A percentile compares a stretch with the other conserved stretches of the same genome.
Evolutionary conservation across 192 early-diverging fungal genomes (phyloP).

Genomic region (Backusella morwellensis): DNA sequence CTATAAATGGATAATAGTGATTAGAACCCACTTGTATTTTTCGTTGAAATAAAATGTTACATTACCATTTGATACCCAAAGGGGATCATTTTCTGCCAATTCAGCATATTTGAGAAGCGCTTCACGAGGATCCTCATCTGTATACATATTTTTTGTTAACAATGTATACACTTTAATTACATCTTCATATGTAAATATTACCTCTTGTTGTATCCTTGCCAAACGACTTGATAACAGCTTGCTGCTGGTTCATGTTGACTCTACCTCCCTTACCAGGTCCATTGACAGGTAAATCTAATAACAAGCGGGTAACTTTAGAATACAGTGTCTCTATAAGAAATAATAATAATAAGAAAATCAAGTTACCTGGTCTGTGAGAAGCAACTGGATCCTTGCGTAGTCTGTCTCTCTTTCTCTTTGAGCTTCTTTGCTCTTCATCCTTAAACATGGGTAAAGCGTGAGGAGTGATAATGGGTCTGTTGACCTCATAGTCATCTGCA

Average conservation of each 20-base stretch:
- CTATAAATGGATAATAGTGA: neutral
- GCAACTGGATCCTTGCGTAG: conserved; percentile 65
- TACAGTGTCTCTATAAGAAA: neutral
- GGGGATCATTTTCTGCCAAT: conserved; percentile 75
- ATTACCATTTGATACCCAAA: conserved; percentile 68
- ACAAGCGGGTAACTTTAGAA: neutral
- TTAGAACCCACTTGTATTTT: neutral
- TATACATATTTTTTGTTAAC: too few relatives aligned
- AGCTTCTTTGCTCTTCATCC: conserved; percentile 58
- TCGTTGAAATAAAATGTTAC: neutral
- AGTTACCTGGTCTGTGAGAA: conserved; percentile 68
- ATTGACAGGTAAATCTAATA: conserved; percentile 61
- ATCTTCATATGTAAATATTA: neutral
- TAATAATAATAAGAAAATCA: neutral
- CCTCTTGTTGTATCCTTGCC: conserved; percentile 66
- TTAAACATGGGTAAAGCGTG: conserved; percentile 88
- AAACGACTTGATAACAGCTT: conserved; percentile 82
- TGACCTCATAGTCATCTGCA: conserved; percentile 59
- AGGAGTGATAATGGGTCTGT: conserved; percentile 82
- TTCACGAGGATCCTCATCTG: conserved; percentile 91
- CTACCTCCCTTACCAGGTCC: conserved; percentile 86
- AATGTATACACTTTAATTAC: neutral
- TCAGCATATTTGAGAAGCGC: conserved; percentile 87
- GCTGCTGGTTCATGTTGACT: conserved; percentile 79
- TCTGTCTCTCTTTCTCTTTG: conserved; percentile 76